Base-by-base conservation (phyloP, 495 filamentous ascomycete species). In the Hyaloscypha variabilis region DNA sequence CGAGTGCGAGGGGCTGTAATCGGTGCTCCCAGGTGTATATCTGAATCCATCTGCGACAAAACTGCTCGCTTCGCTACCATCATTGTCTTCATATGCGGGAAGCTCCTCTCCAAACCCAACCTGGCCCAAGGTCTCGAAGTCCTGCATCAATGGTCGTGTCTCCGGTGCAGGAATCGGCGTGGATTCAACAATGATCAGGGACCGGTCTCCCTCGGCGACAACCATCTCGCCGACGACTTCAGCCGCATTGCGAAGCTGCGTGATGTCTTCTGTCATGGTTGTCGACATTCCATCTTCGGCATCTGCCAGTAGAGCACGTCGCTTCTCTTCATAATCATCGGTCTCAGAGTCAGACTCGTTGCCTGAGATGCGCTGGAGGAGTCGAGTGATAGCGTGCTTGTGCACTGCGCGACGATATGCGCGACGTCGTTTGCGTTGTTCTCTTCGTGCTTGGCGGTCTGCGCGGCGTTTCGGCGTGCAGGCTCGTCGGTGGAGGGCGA, bases 211-310 rank as follows among this genome's bases (percentile, higher is more conserved):
- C 58, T 79, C 79, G 11, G 78, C 78, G 25, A 76, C 75, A 29
- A 83, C 74, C 26, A 87, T 74, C 55, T 75, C 73, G 17, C 73
- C 77, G 5, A 85, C 80, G 17, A 82, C 63, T 10, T 71, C 72
- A 21, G 81, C 75, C 21, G 77, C 83, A 42, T 77, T 74, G 46
- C 81, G 76, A 29, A 86, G 78, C 31, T 79, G 78, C 2, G 77
- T 72, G 52, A 86, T 77, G 67, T 87, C 82, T 10, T 76, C 73
- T 0, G 64, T 60, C 73, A 77, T 64, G 11, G 56, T 66, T 34
- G 58, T 74, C 59, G 52, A 77, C 69, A 56, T 65, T 50, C 74
- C 72, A 63, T 78, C 77, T 63, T 82, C 80, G 65, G 77, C 75
- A 30, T 73, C 74, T 13, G 54, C 50, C 8, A 71, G 50, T 10